These are phyloP conservation scores for Parascedosporium putredinis DNA, from an alignment of 2,329 filamentous ascomycete genomes.

Conservation along the genomic window DNA sequence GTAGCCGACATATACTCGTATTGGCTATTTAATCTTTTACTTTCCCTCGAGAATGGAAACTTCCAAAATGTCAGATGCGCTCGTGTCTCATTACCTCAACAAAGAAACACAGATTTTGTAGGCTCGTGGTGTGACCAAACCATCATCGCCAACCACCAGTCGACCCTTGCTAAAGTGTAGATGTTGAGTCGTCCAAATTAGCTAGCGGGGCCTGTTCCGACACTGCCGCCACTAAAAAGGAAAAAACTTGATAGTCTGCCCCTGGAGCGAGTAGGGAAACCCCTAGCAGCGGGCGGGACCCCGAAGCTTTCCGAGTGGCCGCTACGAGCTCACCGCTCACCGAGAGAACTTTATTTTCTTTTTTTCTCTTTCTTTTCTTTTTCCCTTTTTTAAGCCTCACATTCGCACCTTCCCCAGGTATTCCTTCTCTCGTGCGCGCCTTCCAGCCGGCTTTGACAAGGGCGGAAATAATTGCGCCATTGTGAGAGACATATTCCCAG, in stretches of 20 bases:
- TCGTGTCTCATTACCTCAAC: too few species aligned
- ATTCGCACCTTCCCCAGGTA: background rate
- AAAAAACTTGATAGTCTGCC: too few species aligned
- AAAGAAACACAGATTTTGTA: too few species aligned
- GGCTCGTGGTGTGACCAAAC: too few species aligned
- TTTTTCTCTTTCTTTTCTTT: too few species aligned
- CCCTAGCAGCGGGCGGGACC: background rate
- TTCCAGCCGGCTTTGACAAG: too few species aligned
- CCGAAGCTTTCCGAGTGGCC: background rate
- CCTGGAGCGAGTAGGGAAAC: too few species aligned
- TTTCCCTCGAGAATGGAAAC: background rate
- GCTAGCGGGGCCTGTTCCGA: background rate
- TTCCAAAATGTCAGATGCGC: too few species aligned
- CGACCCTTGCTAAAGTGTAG: background rate
- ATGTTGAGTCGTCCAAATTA: background rate
- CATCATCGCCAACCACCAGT: too few species aligned
- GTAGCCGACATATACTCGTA: too few species aligned
- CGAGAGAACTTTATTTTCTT: background rate
- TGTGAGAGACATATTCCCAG: too few species aligned
- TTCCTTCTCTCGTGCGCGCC: background rate
- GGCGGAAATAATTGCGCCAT: too few species aligned
- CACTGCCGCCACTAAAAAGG: background rate
- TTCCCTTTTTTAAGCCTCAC: background rate
- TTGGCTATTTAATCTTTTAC: background rate
- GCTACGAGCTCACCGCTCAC: background rate